Evolutionary conservation across 2,329 filamentous ascomycete genomes (phyloP), one percentile per base, ranked within the genome.

Genomic region (Cordyceps farinosa): DNA sequence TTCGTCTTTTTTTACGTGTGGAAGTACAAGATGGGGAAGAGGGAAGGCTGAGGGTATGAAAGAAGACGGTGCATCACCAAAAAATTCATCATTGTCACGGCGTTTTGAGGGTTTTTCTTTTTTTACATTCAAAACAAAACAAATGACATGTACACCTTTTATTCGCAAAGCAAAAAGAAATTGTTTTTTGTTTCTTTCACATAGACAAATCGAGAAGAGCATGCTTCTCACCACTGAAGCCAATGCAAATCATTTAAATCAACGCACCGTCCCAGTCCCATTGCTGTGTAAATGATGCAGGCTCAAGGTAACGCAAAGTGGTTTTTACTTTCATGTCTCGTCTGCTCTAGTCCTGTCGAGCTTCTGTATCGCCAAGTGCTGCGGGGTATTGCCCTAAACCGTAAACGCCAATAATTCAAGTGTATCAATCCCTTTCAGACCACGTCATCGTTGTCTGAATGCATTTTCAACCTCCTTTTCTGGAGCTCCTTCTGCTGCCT

Each of bases 21-120:
- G 44, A 30, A 17, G 59, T 44, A 40, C 29, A 36, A 15, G 11
- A 11, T 30, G 17, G 32, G 51, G 42, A 29, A 17, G 15, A 51
- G 22, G 45, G 29, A n/a, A 1, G 40, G 34, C 8, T 30, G 27
- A 57, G 15, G 50, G n/a, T 32, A 42, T 29, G 52, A 64, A 55
- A 55, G 57, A 60, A 22, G 40, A 64, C 30, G 44, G 56, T 42
- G 44, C 55, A 58, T 57, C 13, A 40, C 48, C 48, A 50, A 51
- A 38, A 15, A 48, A 22, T 22, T 40, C 29, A 62, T 64, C 63
- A 64, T 61, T 55, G 63, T 64, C 57, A 51, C 51, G 63, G 63
- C 63, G 63, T 62, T 61, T 64, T 64, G 63, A 54, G 56, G 50
- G 54, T 36, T 52, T 22, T 40, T 40, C 15, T 5, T 9, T 38